These are phyloP conservation scores for Phytophthora cryptogea DNA, from an alignment of 352 stramenopile genomes.

Conservation along the genomic window DNA sequence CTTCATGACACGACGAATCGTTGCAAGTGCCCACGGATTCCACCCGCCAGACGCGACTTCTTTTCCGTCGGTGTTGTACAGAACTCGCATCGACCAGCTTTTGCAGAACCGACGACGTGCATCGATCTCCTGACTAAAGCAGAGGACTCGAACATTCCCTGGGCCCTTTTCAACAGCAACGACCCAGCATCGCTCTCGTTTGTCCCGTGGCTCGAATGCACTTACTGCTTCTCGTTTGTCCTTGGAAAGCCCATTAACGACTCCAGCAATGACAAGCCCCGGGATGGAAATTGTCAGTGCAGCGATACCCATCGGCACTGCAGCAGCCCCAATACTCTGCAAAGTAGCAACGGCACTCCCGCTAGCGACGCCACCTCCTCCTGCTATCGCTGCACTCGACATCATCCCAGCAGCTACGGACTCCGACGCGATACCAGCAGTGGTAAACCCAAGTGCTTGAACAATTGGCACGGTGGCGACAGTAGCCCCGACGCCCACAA, in stretches of 20 bases:
- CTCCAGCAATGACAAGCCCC: no score
- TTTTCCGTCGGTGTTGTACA: conserved; percentile 20
- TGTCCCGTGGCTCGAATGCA: no score
- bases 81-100: conserved; percentile 25
- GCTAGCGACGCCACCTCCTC: not conserved
- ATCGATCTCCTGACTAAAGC: conserved; percentile 16
- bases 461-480: not conserved
- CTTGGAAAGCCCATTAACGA: no score
- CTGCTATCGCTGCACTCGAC: not conserved
- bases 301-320: not conserved
- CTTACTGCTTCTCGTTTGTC: no score
- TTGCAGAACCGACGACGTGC: conserved; percentile 16
- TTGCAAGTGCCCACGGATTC: conserved; percentile 18
- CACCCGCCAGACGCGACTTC: conserved; percentile 16
- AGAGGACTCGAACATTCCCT: conserved; percentile 22
- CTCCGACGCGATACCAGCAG: not conserved
- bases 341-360: not conserved
- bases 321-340: not conserved
- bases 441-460: not conserved
- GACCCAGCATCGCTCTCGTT: no score
- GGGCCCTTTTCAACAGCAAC: no score
- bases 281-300: not conserved
- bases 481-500: not conserved
- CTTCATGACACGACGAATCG: conserved; percentile 27
- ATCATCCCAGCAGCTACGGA: conserved; percentile 1